Evolutionary conservation across 2,329 filamentous ascomycete species (phyloP).

Genomic region (Fusarium clavum): DNA sequence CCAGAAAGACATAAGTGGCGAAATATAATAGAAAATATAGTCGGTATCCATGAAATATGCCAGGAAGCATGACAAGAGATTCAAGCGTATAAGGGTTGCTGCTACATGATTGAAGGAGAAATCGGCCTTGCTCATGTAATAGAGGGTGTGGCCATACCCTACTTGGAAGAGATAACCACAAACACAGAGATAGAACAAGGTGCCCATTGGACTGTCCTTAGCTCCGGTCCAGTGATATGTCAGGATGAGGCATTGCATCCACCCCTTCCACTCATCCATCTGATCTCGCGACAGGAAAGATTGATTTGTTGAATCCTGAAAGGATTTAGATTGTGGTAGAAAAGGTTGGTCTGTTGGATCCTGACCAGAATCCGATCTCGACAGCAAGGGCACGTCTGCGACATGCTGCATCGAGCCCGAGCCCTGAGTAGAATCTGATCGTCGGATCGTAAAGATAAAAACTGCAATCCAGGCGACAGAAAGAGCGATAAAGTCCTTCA

Average conservation of each 20-base stretch:
- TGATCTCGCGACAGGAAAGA: constrained; percentile 49
- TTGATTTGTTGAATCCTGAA: background rate
- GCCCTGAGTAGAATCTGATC: background rate
- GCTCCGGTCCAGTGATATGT: constrained; percentile 69
- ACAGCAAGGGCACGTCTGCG: no score
- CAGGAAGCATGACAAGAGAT: constrained; percentile 64
- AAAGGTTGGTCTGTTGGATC: background rate
- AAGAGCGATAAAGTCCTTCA: constrained; percentile 30
- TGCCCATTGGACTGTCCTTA: constrained; percentile 60
- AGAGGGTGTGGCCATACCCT: constrained; percentile 69
- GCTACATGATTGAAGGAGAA: constrained; percentile 65
- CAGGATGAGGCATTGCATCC: constrained; percentile 66
- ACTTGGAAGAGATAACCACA: constrained; percentile 71
- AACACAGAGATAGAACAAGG: constrained; percentile 64
- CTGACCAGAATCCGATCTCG: no score
- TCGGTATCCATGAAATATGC: constrained; percentile 66
- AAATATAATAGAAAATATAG: constrained; percentile 66
- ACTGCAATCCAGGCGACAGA: constrained; percentile 2
- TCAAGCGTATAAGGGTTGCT: constrained; percentile 65
- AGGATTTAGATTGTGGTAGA: background rate
- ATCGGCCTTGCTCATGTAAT: constrained; percentile 66
- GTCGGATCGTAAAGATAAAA: constrained; percentile 27
- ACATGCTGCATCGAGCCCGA: no score
- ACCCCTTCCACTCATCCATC: constrained; percentile 73
- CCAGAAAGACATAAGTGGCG: constrained; percentile 70